Base-by-base conservation (phyloP, 202 grass and related monocot species). In the Digitaria exilis region DNA sequence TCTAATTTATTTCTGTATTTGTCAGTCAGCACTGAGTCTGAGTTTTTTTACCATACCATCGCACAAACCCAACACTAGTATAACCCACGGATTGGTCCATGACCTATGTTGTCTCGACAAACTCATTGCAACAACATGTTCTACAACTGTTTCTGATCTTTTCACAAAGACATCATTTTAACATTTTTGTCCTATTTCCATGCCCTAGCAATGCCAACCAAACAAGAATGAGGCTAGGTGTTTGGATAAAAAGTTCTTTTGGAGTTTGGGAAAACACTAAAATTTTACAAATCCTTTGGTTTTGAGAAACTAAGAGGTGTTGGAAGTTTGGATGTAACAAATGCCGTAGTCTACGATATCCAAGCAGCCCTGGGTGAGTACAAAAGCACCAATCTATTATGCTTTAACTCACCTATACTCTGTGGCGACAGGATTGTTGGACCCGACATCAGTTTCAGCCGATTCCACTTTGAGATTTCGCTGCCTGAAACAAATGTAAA, bases 401-500 rank as follows among this genome's bases (percentile, higher is more conserved):
- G 28, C 11, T 10, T 4, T 12, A 35, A 62, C 80, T 48, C 50
- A 92, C 90, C 52, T 80, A 44, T 85, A 24, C 55, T 44, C 39
- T 69, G 75, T 9, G 19, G 49, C 41, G 21, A 75, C 17, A 52
- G 49, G 72, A 82, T 61, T 82, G 54, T 73, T 6, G 0, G 55
- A 82, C 29, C 15, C 21, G 17, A 37, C 55, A 63, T 21, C 56
- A 60, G 30, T 24, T 82, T 73, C 25, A 9, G 29, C 21, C 54
- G 49, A 21, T 37, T 48, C 29, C 80, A 86, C 82, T 51, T 86
- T 87, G 42, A 42, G 19, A 76, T 69, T 86, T 62, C 86, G 70
- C 69, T 86, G 75, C 52, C 87, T 95, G 85, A 78, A 83, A 90
- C 46, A 77, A 31, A 54, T 17, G 15, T 9, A 49, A 34, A 65